Conservation (phyloP, 495 filamentous ascomycete species). For the Hypoxylon trugodes region DNA sequence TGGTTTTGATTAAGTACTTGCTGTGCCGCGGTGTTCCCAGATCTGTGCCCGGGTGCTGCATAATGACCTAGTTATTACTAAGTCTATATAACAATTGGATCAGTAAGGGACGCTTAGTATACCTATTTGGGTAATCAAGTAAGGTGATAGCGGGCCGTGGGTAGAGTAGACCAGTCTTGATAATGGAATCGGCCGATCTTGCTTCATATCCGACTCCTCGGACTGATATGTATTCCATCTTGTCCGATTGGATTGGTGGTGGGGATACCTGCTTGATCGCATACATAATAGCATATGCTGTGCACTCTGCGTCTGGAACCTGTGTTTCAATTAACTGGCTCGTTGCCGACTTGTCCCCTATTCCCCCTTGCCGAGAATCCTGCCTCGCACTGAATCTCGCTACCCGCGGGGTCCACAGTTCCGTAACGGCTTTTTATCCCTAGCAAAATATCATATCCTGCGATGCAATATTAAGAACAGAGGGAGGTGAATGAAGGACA, state of each 20-base stretch:
- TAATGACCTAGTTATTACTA: not conserved
- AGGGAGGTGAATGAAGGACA: not conserved
- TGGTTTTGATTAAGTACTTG: not conserved
- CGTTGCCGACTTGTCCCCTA: not conserved
- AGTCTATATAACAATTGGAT: too few relatives aligned
- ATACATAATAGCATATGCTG: too few relatives aligned
- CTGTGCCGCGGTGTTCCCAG: not conserved
- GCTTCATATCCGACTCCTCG: not conserved
- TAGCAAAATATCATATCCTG: not conserved
- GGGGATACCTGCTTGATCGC: not conserved
- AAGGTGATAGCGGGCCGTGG: too few relatives aligned
- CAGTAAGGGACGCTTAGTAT: too few relatives aligned
- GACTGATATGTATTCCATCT: not conserved
- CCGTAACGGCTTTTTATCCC: not conserved
- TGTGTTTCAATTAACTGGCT: not conserved
- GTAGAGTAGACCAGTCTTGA: not conserved
- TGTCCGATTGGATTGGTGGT: not conserved
- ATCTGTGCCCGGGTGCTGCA: not conserved
- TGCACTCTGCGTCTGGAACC: not conserved
- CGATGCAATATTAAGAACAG: not conserved
- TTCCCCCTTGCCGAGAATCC: not conserved
- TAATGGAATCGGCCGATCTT: constrained; percentile 1
- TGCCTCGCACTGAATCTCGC: not conserved
- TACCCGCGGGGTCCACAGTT: not conserved
- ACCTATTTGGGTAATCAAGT: too few relatives aligned